A percentile compares a stretch with the other conserved stretches of the same genome.
phyloP scores from a whole-genome alignment of 1,284 basidiomycete genomes.

The Stereum hirsutum region DNA sequence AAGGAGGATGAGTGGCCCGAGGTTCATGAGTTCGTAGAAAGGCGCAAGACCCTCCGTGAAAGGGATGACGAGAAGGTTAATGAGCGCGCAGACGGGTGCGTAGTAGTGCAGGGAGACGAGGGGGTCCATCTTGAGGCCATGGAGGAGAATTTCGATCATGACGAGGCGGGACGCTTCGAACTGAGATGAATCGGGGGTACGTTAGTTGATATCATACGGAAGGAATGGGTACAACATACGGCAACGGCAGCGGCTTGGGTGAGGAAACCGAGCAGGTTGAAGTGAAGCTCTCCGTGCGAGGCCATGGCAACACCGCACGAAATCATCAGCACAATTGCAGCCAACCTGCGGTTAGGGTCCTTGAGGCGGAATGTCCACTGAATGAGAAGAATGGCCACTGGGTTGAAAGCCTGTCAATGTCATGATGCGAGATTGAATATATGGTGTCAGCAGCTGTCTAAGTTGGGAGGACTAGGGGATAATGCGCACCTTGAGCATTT shows the following conservation, averaged over 20 bases:
- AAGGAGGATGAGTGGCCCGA: conserved; percentile 75
- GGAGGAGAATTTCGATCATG: conserved; percentile 93
- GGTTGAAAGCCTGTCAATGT: conserved; percentile 75
- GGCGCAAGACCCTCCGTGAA: conserved; percentile 89
- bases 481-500: conserved; percentile 85
- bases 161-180: conserved; percentile 90
- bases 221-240: conserved; percentile 30
- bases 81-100: conserved; percentile 88
- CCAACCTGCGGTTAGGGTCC: conserved; percentile 78
- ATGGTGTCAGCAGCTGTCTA: neutral
- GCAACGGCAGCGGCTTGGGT: conserved; percentile 76
- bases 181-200: conserved; percentile 22
- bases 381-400: conserved; percentile 92
- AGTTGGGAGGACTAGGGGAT: conserved; percentile 1
- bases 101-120: conserved; percentile 95
- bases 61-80: conserved; percentile 80
- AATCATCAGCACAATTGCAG: conserved; percentile 86
- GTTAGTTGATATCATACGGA: conserved; percentile 4
- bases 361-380: conserved; percentile 87
- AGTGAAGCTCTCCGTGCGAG: conserved; percentile 80
- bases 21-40: conserved; percentile 63
- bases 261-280: conserved; percentile 83
- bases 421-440: neutral
- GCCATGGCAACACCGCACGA: conserved; percentile 86
- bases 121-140: conserved; percentile 97